A percentile compares a stretch with the other conserved stretches of the same genome.
Evolutionary conservation across 192 early-diverging fungal species (phyloP).

Genomic region (Backusella westeae): DNA sequence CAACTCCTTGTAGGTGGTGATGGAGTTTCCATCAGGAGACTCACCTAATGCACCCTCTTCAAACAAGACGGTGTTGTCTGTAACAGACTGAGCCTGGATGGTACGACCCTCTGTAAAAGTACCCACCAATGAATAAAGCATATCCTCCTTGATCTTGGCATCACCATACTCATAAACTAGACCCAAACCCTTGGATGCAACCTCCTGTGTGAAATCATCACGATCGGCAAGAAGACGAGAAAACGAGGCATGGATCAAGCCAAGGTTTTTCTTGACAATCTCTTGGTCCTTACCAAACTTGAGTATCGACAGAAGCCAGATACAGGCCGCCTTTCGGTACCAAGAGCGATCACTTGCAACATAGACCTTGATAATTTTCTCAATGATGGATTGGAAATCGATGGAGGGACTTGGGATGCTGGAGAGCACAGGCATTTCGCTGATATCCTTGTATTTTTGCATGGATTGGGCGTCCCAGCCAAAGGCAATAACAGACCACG

Average conservation of each 20-base stretch:
- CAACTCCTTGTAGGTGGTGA: constrained; percentile 77
- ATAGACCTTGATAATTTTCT: constrained; percentile 54
- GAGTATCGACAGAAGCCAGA: constrained; percentile 78
- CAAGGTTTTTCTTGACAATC: constrained; percentile 52
- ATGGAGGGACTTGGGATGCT: constrained; percentile 22
- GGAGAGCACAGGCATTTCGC: constrained; percentile 32
- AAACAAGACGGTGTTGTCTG: constrained; percentile 75
- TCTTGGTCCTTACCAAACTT: constrained; percentile 62
- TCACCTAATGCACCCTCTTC: constrained; percentile 63
- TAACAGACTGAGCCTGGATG: constrained; percentile 52
- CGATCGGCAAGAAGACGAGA: constrained; percentile 74
- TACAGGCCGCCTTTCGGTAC: constrained; percentile 64
- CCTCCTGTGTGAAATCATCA: constrained; percentile 87
- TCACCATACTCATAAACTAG: constrained; percentile 83
- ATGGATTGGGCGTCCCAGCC: constrained; percentile 71
- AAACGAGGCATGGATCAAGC: constrained; percentile 74
- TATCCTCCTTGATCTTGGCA: constrained; percentile 56
- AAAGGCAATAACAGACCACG: constrained; percentile 57
- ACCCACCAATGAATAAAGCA: constrained; percentile 71
- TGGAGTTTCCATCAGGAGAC: constrained; percentile 69
- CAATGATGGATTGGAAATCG: constrained; percentile 36
- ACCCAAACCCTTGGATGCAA: constrained; percentile 84
- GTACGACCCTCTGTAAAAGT: constrained; percentile 73
- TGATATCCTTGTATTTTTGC: constrained; percentile 70
- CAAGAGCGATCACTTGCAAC: constrained; percentile 50